Base-by-base conservation (phyloP, 2,329 filamentous ascomycete genomes). In the Seiridium unicorne region DNA sequence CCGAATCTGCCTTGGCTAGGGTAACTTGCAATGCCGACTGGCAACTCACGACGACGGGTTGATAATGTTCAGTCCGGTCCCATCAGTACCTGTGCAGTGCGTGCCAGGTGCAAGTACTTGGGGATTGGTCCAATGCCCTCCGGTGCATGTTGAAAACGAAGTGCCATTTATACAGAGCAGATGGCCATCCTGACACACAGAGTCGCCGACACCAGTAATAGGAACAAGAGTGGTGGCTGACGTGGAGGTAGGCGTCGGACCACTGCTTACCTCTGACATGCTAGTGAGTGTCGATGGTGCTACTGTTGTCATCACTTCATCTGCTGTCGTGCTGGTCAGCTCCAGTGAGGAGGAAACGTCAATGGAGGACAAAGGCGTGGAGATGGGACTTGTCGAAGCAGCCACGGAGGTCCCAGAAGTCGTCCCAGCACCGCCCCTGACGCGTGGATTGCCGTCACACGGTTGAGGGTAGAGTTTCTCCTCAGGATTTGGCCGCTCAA, bases 401-500 rank as follows among this genome's bases (percentile, higher is more conserved):
- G 34, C 40, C 9, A 34, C 31, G 8, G 40, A 34, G 6, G 42
- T 5, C 10, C 11, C 35, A 57, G 54, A 46, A 35, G 44, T 10
- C 11, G 42, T 8, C 6, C 40, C 18, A n/a, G 44, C 32, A 11
- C 51, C n/a, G 31, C 18, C 38, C 13, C 40, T 31, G 42, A 31
- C 6, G 6, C 65, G 66, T 5, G 71, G 67, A 38, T 74, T 73
- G 0, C 71, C 70, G 55, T 73, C 69, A 42, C 72, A 73, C 4
- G 58, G 42, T 59, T 72, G 71, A 60, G 62, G 56, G 54, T 71
- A 71, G 4, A 74, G 61, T 44, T 78, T 74, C 18, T 64, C 61
- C 0, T 69, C 26, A 46, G 74, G 60, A 31, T 75, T 73, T 32
- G 69, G 69, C 2, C 72, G 74, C 36, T 84, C 77, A 40, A 90